Base-by-base conservation (phyloP, 116 monocot species). In the Dioscorea cayenensis region DNA sequence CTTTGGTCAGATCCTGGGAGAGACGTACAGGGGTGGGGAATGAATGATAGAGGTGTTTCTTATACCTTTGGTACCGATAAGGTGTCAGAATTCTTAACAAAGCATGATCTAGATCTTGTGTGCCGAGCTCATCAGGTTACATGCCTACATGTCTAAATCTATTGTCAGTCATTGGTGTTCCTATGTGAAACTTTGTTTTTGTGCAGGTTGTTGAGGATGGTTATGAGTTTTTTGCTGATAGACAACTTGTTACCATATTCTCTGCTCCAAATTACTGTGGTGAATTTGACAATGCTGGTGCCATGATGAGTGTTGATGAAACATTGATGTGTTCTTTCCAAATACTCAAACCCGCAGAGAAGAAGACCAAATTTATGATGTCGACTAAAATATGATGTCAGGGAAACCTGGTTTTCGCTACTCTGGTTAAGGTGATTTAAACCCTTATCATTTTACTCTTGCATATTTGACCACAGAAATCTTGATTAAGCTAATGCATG, bases 21-120 rank as follows among this genome's bases (percentile, higher is more conserved):
- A 81, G 84, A 86, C 11, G 51, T 80, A 71, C 78, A 85, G 71
- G 90, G 94, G 4, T 94, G 94, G 94, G 94, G 90, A 63, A 88
- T 88, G 81, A 94, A 90, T 77, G 94, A 94, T 60, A 83, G 94
- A 73, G 85, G 93, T n/a, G 94, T 94, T 35, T 94, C 94, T 27
- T 90, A 84, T 76, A 94, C 94, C 36, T 94, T 94, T 80, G 94
- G 94, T 76, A 67, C 86, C 28, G 90, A 94, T 69, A 85, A 79
- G n/a, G 90, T 94, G 49, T 73, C 84, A 52, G 94, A 94, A 63
- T 88, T 90, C 60, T 74, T 94, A 68, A 38, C 23, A 73, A 94
- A 86, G 64, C 87, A 83, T 68, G 90, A 88, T 72, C 78, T 94
- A 49, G 92, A 93, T 70, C 89, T 93, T 75, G 73, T 93, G 36